Evolutionary conservation across 208 protist genomes (phyloP).

Genomic region (Porcisia deanei): DNA sequence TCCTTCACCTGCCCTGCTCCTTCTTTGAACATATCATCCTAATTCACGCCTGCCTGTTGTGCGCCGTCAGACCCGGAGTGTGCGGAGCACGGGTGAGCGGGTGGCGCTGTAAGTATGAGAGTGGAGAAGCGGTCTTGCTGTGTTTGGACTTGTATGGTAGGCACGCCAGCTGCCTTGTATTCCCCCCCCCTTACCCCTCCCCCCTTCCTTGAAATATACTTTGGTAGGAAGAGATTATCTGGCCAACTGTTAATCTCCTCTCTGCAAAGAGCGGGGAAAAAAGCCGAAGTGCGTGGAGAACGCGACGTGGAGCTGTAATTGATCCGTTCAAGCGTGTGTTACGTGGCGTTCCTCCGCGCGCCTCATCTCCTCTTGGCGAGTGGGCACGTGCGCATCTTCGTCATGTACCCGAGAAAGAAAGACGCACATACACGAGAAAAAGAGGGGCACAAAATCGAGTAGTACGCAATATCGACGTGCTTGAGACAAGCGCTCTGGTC

Average conservation of each 20-base stretch:
- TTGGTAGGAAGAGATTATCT: neutral
- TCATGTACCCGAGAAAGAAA: neutral
- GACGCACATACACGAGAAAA: neutral
- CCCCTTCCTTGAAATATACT: neutral
- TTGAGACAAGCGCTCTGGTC: neutral
- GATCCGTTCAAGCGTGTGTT: neutral
- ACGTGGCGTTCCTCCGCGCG: neutral
- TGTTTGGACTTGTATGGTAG: neutral
- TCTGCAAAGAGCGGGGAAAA: neutral
- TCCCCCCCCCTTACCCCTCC: neutral
- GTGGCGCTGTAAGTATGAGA: neutral
- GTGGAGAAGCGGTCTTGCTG: neutral
- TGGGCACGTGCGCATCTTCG: neutral
- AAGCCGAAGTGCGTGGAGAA: neutral
- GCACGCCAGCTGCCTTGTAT: neutral
- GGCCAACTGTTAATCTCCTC: too few relatives aligned
- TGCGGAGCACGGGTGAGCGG: neutral
- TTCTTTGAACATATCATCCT: neutral
- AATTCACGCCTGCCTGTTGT: neutral
- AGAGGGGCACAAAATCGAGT: neutral
- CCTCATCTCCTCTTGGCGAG: neutral
- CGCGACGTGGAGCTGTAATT: neutral
- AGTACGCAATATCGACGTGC: neutral
- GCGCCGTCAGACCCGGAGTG: neutral
- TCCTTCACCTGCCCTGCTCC: neutral